These are phyloP conservation scores for Keqinozyma sinolaborantium DNA, from an alignment of 1,139 yeast genomes.

Conservation along the genomic window DNA sequence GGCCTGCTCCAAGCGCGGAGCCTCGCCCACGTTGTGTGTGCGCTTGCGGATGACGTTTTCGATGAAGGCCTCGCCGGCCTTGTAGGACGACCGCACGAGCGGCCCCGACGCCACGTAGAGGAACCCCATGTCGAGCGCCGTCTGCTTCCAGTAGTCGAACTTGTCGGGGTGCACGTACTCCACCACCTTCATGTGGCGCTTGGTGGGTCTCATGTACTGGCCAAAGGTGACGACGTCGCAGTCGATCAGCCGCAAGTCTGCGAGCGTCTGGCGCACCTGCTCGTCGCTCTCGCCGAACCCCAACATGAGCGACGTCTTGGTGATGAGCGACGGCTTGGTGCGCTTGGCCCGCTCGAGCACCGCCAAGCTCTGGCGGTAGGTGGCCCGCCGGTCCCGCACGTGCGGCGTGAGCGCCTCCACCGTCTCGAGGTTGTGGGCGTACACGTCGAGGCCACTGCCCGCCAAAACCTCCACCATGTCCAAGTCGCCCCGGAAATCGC, in stretches of 20 bases:
- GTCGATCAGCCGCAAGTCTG: slow-evolving; percentile 65
- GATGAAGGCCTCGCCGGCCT: slow-evolving; percentile 97
- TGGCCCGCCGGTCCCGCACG: slow-evolving; percentile 95
- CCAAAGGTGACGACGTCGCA: slow-evolving; percentile 98
- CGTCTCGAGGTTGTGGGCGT: slow-evolving; percentile 96
- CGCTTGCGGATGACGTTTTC: slow-evolving; percentile 89
- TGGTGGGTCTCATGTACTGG: slow-evolving; percentile 98
- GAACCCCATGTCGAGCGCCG: slow-evolving; percentile 88
- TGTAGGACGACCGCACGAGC: slow-evolving; percentile 90
- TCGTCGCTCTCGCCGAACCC: slow-evolving; percentile 97
- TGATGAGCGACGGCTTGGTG: slow-evolving; percentile 69
- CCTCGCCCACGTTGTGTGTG: slow-evolving; percentile 47
- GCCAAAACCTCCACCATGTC: slow-evolving; percentile 81
- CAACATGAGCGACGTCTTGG: slow-evolving; percentile 94
- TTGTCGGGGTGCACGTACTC: slow-evolving; percentile 94
- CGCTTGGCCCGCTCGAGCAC: slow-evolving; percentile 81
- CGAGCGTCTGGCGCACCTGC: slow-evolving; percentile 72
- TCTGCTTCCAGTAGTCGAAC: slow-evolving; percentile 88
- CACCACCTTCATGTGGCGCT: slow-evolving; percentile 96
- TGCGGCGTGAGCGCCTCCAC: slow-evolving; percentile 94
- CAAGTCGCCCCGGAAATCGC: slow-evolving; percentile 92
- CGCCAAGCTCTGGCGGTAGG: slow-evolving; percentile 80
- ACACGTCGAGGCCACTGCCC: slow-evolving; percentile 85
- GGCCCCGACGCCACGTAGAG: slow-evolving; percentile 97
- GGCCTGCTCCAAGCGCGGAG: slow-evolving; percentile 31